Conservation (phyloP, 2,329 filamentous ascomycete species). For the Aspergillus sp. region DNA sequence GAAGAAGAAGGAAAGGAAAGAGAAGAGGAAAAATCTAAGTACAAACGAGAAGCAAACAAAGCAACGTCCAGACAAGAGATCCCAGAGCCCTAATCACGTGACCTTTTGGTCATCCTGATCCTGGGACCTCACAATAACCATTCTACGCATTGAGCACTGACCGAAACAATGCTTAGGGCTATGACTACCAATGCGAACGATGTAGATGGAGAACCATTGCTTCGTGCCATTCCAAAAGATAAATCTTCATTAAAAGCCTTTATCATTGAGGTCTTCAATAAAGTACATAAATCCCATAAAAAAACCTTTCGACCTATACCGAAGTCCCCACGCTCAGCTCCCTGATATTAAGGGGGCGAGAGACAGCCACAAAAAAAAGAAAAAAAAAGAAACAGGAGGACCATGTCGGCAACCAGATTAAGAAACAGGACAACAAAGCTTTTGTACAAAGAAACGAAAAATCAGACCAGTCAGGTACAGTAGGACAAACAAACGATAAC, state of each 20-base stretch:
- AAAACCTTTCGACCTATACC: conserved; percentile 6
- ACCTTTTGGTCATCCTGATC: too few species aligned
- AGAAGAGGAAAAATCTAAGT: not conserved
- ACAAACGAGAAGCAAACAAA: not conserved
- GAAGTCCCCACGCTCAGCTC: conserved; percentile 2
- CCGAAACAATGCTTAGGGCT: too few species aligned
- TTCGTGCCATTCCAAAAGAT: too few species aligned
- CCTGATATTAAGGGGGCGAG: too few species aligned
- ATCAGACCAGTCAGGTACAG: conserved; percentile 4
- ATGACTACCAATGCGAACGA: too few species aligned
- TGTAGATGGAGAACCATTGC: too few species aligned
- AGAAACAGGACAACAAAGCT: conserved; percentile 12
- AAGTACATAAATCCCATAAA: conserved; percentile 18
- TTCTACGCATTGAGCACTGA: too few species aligned
- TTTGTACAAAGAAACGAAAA: conserved; percentile 24
- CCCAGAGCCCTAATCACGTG: too few species aligned
- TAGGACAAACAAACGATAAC: conserved; percentile 7
- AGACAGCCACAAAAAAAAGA: conserved; percentile 2
- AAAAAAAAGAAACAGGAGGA: conserved; percentile 2
- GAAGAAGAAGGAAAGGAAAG: not conserved
- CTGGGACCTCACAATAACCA: too few species aligned
- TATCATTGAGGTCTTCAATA: conserved; percentile 16
- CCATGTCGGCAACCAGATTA: conserved; percentile 3
- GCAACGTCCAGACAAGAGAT: not conserved
- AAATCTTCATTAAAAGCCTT: conserved; percentile 16